phyloP scores from a whole-genome alignment of 306 rosid species.

The Vigna angularis region DNA sequence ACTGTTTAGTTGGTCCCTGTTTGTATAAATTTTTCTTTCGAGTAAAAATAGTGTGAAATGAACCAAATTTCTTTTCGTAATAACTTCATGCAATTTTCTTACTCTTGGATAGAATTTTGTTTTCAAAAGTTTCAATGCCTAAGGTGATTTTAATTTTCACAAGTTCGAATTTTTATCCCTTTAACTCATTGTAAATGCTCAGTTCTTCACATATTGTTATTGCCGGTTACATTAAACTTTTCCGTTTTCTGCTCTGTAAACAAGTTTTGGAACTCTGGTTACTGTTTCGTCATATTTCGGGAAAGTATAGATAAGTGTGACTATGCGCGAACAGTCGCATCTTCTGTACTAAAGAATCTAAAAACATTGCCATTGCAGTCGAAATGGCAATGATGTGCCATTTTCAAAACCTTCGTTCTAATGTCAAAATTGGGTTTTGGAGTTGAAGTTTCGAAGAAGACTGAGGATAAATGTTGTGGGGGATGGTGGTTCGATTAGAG shows the following conservation, averaged over 20 bases:
- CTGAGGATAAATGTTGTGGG: slow-evolving; percentile 22
- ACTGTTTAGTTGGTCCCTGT: background rate
- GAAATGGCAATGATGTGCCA: background rate
- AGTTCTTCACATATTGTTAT: background rate
- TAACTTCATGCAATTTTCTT: background rate
- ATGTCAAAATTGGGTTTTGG: slow-evolving; percentile 16
- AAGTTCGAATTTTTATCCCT: background rate
- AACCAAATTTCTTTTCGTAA: background rate
- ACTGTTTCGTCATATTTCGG: background rate
- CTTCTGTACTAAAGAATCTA: background rate
- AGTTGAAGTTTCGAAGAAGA: background rate
- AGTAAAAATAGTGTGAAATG: no score
- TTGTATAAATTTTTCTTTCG: background rate
- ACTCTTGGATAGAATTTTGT: no score
- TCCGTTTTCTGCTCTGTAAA: background rate
- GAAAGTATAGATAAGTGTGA: background rate
- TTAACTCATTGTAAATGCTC: background rate
- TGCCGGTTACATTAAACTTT: background rate
- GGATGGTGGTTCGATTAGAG: slow-evolving; percentile 26
- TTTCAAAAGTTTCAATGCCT: no score
- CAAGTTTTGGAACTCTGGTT: background rate
- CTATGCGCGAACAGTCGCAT: background rate
- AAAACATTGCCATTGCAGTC: background rate
- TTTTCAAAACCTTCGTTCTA: background rate
- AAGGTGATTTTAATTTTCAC: background rate